phyloP scores from a whole-genome alignment of 2,329 filamentous ascomycete genomes.

The Aureobasidium sp. region DNA sequence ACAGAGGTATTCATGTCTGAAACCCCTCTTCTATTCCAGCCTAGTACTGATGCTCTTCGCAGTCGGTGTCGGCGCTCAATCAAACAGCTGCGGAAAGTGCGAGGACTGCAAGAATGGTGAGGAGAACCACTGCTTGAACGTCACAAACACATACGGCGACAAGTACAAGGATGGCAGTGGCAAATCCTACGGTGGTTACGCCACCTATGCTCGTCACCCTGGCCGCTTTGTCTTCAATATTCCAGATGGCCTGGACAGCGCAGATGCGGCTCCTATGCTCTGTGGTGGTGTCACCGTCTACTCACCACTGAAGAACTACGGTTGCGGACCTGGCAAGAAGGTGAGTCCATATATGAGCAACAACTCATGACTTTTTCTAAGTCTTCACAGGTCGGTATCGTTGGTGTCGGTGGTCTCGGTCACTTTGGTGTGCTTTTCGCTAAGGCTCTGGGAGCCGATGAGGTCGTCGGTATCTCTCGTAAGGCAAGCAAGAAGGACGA shows the following conservation, averaged over 20 bases:
- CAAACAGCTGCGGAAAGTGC: conserved; percentile 42
- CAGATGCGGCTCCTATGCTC: conserved; percentile 59
- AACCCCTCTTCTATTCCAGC: fast-evolving
- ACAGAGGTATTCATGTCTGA: conserved; percentile 22
- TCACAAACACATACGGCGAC: conserved; percentile 27
- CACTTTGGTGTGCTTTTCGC: conserved; percentile 66
- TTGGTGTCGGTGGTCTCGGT: conserved; percentile 62
- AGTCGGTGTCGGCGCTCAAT: conserved; percentile 45
- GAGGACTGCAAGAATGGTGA: conserved; percentile 40
- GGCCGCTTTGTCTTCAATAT: conserved; percentile 52
- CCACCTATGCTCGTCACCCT: conserved; percentile 47
- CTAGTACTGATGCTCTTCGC: not conserved
- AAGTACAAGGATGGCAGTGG: conserved; percentile 35
- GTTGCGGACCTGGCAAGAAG: conserved; percentile 57
- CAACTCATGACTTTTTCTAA: not conserved
- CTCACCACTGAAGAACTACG: conserved; percentile 58
- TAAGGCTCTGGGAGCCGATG: conserved; percentile 60
- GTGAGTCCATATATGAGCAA: not conserved
- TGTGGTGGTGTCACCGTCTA: conserved; percentile 71
- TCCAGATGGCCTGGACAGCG: conserved; percentile 41
- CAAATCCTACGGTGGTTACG: conserved; percentile 58
- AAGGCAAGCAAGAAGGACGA: conserved; percentile 52
- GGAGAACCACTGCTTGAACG: conserved; percentile 26
- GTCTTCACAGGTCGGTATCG: conserved; percentile 51
- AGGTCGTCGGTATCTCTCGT: conserved; percentile 58